These are phyloP conservation scores for Holtermanniella nyarrowii DNA, from an alignment of 768 basidiomycete species.

Conservation along the genomic window DNA sequence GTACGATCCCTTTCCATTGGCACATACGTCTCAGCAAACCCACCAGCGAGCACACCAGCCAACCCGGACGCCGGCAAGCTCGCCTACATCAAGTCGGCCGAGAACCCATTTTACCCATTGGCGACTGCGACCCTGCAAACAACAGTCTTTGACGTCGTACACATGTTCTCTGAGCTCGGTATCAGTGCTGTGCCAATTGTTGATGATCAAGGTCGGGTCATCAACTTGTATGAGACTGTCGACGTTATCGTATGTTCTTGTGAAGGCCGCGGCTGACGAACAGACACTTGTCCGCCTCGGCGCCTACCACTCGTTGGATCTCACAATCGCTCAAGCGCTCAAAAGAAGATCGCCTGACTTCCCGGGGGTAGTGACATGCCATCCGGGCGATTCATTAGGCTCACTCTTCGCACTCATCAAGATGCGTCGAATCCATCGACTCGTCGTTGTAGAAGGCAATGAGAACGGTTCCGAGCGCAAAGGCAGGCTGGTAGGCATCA, in stretches of 20 bases:
- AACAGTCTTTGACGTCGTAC: conserved; percentile 93
- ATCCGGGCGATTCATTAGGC: conserved; percentile 79
- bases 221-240: conserved; percentile 96
- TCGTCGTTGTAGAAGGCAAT: conserved; percentile 73
- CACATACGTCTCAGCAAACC: conserved; percentile 62
- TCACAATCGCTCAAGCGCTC: conserved; percentile 84
- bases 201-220: conserved; percentile 73
- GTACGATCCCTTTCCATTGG: conserved; percentile 84
- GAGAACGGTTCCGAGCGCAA: conserved; percentile 26
- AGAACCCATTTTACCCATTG: conserved; percentile 74
- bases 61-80: background rate
- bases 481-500: conserved; percentile 36
- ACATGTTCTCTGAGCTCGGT: conserved; percentile 91
- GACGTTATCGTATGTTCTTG: conserved; percentile 90
- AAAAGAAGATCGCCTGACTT: conserved; percentile 88
- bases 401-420: conserved; percentile 84
- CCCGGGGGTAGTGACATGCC: conserved; percentile 92
- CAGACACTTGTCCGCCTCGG: conserved; percentile 91
- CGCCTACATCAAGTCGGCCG: background rate
- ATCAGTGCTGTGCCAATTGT: conserved; percentile 96
- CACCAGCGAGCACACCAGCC: conserved; percentile 10
- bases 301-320: conserved; percentile 88
- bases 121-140: conserved; percentile 83
- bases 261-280: conserved; percentile 1
- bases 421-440: conserved; percentile 82